phyloP scores from a whole-genome alignment of 139 green algal species.

The Dunaliella primolecta region DNA sequence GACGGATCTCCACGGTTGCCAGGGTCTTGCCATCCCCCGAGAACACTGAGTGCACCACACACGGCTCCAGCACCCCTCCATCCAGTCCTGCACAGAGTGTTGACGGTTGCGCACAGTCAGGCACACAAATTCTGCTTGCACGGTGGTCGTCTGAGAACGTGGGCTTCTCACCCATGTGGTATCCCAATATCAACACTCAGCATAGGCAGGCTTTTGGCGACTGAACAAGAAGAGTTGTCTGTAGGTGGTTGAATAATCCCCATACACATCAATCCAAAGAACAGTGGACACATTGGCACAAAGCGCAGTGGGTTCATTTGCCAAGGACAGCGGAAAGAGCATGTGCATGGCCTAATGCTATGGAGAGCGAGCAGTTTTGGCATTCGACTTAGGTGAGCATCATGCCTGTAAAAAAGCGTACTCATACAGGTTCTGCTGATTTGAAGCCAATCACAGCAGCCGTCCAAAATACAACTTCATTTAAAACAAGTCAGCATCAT shows the following conservation, averaged over 20 bases:
- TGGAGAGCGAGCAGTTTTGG: no score
- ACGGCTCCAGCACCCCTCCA: conserved; percentile 26
- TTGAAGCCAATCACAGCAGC: no score
- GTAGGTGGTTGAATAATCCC: not conserved
- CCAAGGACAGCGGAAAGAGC: no score
- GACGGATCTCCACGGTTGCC: conserved; percentile 60
- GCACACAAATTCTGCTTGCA: no score
- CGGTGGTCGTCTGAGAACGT: conserved; percentile 21
- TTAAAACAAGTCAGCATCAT: no score
- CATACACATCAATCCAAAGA: not conserved
- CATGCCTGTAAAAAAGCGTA: no score
- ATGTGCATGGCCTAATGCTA: no score
- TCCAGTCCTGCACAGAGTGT: conserved; percentile 10
- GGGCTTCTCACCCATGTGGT: conserved; percentile 46
- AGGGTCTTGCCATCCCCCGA: conserved; percentile 21
- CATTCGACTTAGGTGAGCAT: no score
- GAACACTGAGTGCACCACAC: conserved; percentile 48
- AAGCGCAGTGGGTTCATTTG: no score
- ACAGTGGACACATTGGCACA: no score
- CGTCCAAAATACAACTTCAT: no score
- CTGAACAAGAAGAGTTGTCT: not conserved
- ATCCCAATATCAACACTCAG: conserved; percentile 33
- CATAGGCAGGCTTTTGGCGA: not conserved
- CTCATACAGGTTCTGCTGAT: no score
- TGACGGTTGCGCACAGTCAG: not conserved